Percentiles rank a stretch among this genome's conserved stretches.
These are phyloP conservation scores for Diddensiella caesifluorescens DNA, from an alignment of 805 yeast species.

Conservation along the genomic window DNA sequence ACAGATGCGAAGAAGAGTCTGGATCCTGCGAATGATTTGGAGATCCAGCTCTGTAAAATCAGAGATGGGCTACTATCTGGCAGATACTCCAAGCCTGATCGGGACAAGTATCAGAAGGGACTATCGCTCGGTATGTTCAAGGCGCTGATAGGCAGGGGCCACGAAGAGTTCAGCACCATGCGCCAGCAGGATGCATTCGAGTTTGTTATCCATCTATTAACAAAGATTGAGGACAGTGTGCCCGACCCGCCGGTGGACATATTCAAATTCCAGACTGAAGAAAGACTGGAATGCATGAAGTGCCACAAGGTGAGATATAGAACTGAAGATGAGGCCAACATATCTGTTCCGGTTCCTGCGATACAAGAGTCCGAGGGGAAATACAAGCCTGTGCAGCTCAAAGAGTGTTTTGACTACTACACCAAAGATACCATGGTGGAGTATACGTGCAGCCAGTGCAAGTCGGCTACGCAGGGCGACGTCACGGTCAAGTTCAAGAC, in stretches of 20 bases:
- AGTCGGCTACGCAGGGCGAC: conserved; percentile 21
- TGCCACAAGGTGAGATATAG: conserved; percentile 61
- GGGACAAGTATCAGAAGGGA: conserved; percentile 56
- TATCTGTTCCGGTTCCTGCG: conserved; percentile 55
- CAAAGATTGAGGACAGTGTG: conserved; percentile 42
- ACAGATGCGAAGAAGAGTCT: conserved; percentile 13
- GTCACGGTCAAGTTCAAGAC: conserved; percentile 49
- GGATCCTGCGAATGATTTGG: conserved; percentile 58
- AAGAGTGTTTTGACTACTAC: conserved; percentile 43
- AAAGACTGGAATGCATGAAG: conserved; percentile 50
- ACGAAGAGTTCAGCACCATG: conserved; percentile 77
- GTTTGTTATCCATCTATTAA: conserved; percentile 64
- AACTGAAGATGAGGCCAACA: conserved; percentile 51
- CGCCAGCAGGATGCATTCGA: conserved; percentile 96
- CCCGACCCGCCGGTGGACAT: conserved; percentile 43
- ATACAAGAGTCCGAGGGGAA: conserved; percentile 11
- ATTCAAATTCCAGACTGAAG: conserved; percentile 62
- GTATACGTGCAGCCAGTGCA: conserved; percentile 56
- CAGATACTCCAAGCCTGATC: conserved; percentile 55
- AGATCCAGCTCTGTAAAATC: conserved; percentile 71
- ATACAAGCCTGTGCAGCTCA: conserved; percentile 43
- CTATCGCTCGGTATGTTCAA: conserved; percentile 75
- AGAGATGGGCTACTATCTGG: conserved; percentile 77
- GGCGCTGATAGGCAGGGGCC: conserved; percentile 66
- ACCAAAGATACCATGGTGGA: conserved; percentile 53